Conservation (phyloP, 78 protist genomes). For the Guillardia theta region DNA sequence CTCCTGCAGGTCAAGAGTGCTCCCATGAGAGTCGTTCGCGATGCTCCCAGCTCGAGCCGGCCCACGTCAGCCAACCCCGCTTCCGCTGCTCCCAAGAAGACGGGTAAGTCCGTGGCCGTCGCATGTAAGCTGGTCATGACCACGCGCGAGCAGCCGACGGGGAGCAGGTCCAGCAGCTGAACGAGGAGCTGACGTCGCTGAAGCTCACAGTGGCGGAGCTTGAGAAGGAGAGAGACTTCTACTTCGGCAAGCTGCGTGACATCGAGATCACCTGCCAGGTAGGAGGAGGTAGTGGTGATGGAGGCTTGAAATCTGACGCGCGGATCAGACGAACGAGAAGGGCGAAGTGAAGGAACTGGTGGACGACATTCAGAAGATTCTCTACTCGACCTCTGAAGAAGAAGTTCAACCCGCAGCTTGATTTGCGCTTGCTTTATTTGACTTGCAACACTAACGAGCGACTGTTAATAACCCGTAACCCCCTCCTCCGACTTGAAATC, state of each 20-base stretch:
- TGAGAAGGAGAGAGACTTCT: conserved; percentile 40
- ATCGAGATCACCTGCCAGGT: conserved; percentile 32
- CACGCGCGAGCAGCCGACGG: too few species aligned
- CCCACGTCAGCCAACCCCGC: too few species aligned
- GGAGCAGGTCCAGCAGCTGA: not conserved
- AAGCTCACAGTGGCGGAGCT: not conserved
- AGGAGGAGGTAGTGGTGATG: not conserved
- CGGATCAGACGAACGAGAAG: not conserved
- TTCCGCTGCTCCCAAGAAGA: too few species aligned
- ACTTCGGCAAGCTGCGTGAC: conserved; percentile 35
- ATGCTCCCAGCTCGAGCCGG: too few species aligned
- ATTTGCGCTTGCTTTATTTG: not conserved
- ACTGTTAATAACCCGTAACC: too few species aligned
- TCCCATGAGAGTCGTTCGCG: too few species aligned
- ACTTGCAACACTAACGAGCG: not conserved
- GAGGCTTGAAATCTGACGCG: not conserved
- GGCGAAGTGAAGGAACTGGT: not conserved
- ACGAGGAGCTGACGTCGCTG: not conserved
- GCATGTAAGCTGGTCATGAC: too few species aligned
- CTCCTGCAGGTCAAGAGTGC: not conserved
- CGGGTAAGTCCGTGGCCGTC: too few species aligned
- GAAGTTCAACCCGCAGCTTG: not conserved
- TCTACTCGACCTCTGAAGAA: not conserved
- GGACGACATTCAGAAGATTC: not conserved
- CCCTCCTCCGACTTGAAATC: too few species aligned